Evolutionary conservation across 2,329 filamentous ascomycete species (phyloP).

Genomic region (Fusarium nanum): DNA sequence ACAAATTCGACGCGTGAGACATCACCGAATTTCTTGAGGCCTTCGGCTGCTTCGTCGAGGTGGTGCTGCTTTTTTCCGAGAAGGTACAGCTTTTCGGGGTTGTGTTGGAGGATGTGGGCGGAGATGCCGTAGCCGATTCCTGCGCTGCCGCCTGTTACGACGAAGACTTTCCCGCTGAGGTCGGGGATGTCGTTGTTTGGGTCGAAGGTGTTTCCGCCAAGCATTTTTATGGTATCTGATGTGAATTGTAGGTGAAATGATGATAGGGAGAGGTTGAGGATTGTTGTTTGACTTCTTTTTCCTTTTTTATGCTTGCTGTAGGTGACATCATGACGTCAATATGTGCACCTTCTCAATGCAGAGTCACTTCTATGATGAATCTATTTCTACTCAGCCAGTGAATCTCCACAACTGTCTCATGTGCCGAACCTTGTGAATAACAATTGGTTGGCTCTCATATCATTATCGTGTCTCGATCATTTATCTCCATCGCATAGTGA

Average conservation of each 20-base stretch:
- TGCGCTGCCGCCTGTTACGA: conserved; percentile 12
- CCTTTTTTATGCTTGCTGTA: neutral
- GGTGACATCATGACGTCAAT: conserved; percentile 2
- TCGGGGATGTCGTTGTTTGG: conserved; percentile 16
- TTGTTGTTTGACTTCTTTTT: rapidly evolving
- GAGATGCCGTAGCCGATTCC: conserved; percentile 18
- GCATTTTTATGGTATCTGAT: neutral
- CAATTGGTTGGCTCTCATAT: rapidly evolving
- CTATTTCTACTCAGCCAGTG: too few relatives aligned
- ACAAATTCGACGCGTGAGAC: conserved; percentile 1
- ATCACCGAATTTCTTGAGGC: conserved; percentile 2
- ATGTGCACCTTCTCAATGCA: neutral
- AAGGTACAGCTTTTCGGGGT: conserved; percentile 1
- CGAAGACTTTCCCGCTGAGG: conserved; percentile 6
- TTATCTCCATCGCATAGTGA: rapidly evolving
- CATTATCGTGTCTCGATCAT: rapidly evolving
- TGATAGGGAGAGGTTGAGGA: neutral
- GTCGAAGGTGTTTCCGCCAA: conserved; percentile 5
- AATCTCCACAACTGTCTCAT: too few relatives aligned
- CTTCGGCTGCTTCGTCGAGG: conserved; percentile 8
- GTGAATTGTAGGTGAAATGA: neutral
- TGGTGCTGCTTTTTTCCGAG: conserved; percentile 16
- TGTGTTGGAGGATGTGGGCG: conserved; percentile 17
- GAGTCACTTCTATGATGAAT: too few relatives aligned
- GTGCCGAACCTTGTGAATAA: too few relatives aligned